Evolutionary conservation across 129 eudicot species (phyloP), one percentile per base, ranked within the genome.

Genomic region (Cynara cardunculus): DNA sequence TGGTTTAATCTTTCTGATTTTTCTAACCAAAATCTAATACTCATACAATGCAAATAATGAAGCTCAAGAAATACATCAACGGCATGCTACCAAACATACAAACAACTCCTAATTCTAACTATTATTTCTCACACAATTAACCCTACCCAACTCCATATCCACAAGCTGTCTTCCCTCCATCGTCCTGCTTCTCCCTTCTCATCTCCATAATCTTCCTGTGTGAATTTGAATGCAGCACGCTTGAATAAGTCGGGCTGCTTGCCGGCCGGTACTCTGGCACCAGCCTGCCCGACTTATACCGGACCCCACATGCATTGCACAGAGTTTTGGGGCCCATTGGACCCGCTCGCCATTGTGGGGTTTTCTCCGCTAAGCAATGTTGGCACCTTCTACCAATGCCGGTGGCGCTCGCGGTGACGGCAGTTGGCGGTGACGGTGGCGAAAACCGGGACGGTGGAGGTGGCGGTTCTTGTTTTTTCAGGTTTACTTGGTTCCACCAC

Each of bases 301-400:
- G 84, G 67, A 88, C 91, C 25, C 91, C 91, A 56, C 91, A 88
- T 5, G 91, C 91, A 76, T 88, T 88, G 24, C 91, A 88, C 26
- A 88, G 75, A 39, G 91, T 88, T 31, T 82, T 88, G 10, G 86
- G 89, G 22, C 87, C 91, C 67, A 44, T 71, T 5, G 89, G 86
- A 14, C 87, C 91, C 34, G 79, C 79, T 69, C 91, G 69, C 89
- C 89, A 88, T 71, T 83, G 87, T 7, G 89, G 89, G 13, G 89
- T 88, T 78, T 56, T 85, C 81, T 88, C 81, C 7, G 85, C 71
- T 81, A 77, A 46, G 35, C 91, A 85, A 78, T 88, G 91, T 37
- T 28, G 83, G 35, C 91, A 85, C 53, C 78, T 85, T 75, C 87
- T 88, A 13, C 94, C 94, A 31, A 84, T 81, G 3, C 71, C 72